phyloP scores from a whole-genome alignment of 495 filamentous ascomycete genomes.

The Neurospora tetrasperma region DNA sequence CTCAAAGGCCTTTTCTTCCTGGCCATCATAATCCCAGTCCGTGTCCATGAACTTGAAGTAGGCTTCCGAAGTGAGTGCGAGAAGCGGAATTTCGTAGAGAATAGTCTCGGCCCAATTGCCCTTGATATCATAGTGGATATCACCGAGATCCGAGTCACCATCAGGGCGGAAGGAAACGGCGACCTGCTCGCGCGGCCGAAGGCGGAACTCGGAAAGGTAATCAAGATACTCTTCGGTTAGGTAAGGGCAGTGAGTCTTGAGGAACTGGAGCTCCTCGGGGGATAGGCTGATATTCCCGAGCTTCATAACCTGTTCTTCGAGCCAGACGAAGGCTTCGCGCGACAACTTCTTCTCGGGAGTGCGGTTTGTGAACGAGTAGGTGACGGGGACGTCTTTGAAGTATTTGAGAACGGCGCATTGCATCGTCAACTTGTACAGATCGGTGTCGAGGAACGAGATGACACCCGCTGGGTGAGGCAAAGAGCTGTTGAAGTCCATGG shows the following conservation, averaged over 20 bases:
- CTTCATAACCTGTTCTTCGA: constrained; percentile 68
- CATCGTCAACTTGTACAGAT: constrained; percentile 98
- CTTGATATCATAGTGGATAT: constrained; percentile 59
- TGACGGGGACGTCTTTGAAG: constrained; percentile 76
- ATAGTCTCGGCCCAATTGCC: constrained; percentile 93
- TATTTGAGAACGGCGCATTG: constrained; percentile 88
- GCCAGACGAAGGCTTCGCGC: constrained; percentile 73
- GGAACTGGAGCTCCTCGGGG: constrained; percentile 64
- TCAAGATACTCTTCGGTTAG: constrained; percentile 64
- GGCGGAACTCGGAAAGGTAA: constrained; percentile 69
- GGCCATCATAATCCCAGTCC: constrained; percentile 77
- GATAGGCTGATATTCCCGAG: constrained; percentile 69
- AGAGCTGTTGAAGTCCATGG: constrained; percentile 47
- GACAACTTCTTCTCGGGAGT: constrained; percentile 88
- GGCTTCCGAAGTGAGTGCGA: constrained; percentile 85
- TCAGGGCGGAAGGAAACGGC: constrained; percentile 59
- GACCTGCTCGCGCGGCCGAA: constrained; percentile 72
- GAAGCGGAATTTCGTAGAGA: constrained; percentile 90
- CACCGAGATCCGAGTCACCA: constrained; percentile 59
- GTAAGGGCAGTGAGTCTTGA: constrained; percentile 74
- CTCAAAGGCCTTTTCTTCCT: constrained; percentile 68
- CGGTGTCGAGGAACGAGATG: constrained; percentile 88
- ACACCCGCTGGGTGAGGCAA: constrained; percentile 57
- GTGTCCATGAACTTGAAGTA: constrained; percentile 92
- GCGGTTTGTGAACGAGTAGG: constrained; percentile 89